Percentiles rank a stretch among this genome's conserved stretches.
These are phyloP conservation scores for Phaseolus coccineus DNA, from an alignment of 331 rosid genomes.

Conservation along the genomic window DNA sequence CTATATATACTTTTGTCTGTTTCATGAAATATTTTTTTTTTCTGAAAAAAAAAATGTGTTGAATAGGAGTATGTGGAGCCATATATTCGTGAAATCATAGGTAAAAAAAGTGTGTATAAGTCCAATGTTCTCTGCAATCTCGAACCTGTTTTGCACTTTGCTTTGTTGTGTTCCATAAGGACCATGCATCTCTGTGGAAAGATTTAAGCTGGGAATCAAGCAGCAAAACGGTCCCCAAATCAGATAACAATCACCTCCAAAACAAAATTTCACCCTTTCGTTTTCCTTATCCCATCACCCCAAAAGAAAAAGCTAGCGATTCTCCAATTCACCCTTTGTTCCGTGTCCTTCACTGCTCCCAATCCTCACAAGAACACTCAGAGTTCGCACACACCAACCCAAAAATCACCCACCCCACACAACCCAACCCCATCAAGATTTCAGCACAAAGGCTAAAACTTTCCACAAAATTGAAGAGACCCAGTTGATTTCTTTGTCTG, in stretches of 20 bases:
- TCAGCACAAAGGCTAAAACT: slow-evolving; percentile 32
- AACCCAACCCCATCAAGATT: slow-evolving; percentile 3
- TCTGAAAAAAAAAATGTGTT: background rate
- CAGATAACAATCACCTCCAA: slow-evolving; percentile 49
- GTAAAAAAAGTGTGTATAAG: background rate
- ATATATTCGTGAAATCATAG: background rate
- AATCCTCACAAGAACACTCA: slow-evolving; percentile 51
- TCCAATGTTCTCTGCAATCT: slow-evolving; percentile 14
- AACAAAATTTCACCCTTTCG: slow-evolving; percentile 42
- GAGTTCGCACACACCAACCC: slow-evolving; percentile 32
- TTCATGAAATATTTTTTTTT: background rate
- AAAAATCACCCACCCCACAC: background rate
- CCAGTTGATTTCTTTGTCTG: background rate
- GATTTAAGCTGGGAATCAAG: slow-evolving; percentile 48
- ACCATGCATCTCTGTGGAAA: slow-evolving; percentile 55
- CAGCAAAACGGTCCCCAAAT: slow-evolving; percentile 59
- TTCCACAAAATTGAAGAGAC: slow-evolving; percentile 1
- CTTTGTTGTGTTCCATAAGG: slow-evolving; percentile 40
- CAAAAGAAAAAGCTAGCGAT: slow-evolving; percentile 32
- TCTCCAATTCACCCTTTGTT: slow-evolving; percentile 40
- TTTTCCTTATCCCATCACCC: slow-evolving; percentile 43
- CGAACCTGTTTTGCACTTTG: slow-evolving; percentile 28
- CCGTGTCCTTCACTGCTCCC: slow-evolving; percentile 55
- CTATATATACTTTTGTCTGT: background rate
- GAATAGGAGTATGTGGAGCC: too few species aligned